Base-by-base conservation (phyloP, 129 eudicot species). In the Artemisia tridentata region DNA sequence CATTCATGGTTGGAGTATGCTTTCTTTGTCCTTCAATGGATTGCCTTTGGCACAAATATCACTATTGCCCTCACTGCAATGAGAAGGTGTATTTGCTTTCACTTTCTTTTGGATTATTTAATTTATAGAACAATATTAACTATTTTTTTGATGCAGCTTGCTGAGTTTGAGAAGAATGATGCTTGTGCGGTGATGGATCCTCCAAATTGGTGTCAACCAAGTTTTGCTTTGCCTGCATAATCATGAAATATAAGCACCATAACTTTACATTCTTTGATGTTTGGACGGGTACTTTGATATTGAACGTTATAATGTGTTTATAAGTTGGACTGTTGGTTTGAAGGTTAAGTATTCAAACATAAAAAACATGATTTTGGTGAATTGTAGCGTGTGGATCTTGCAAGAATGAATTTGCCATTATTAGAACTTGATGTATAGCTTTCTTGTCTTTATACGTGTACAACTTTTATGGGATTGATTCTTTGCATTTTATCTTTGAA, bases 11-110 rank as follows among this genome's bases (percentile, higher is more conserved):
- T 66, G 99, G 99, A 53, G 53, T 90, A 47, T 93, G 97, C 84
- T 93, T 89, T 88, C 97, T 93, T 34, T 93, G 87, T 71, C 99
- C 99, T 64, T 80, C 82, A 21, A 93, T 90, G 99, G 93, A 93
- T 75, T 93, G 99, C 80, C 96, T 93, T 48, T 93, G 99, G 99
- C 99, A 93, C 78, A 93, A 93, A 51, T 93, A 82, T 81, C 99
- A 93, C 73, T 93, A 85, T 50, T 93, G 99, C 69, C 99, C 99
- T 14, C 80, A 81, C 68, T 93, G 99, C 74, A 80, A 79, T 16
- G 83, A 87, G 83, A 90, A 87, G 99, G 99, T 93, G 67, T 7
- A 8, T 41, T 9, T 1, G 47, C 11, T 25, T 46, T 15, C 0
- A 50, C n/a, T 61, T 43, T 57, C 27, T 15, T 63, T 71, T 66